phyloP scores from a whole-genome alignment of 208 protist genomes.

The Leishmania lainsoni region DNA sequence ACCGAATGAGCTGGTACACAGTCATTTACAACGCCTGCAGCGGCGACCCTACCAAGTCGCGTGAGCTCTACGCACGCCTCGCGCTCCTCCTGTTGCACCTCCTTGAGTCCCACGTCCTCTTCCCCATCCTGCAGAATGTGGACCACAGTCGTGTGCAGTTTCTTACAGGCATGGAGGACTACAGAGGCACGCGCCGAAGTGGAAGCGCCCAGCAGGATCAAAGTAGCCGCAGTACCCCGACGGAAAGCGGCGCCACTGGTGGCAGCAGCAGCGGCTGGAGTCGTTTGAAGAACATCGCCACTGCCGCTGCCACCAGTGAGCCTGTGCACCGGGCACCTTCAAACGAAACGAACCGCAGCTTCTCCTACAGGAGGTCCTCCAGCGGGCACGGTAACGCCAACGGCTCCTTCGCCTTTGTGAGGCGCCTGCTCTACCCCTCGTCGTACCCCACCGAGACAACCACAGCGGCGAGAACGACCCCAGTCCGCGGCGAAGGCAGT shows the following conservation, averaged over 20 bases:
- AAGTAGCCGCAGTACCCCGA: constrained; percentile 5
- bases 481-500: not conserved
- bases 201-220: not conserved
- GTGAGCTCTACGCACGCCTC: constrained; percentile 60
- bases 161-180: constrained; percentile 23
- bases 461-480: not conserved
- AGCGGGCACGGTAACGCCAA: constrained; percentile 7
- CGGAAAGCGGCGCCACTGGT: not conserved
- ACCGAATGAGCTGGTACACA: constrained; percentile 81
- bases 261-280: constrained; percentile 17
- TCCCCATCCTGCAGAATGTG: constrained; percentile 46
- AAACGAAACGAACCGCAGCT: constrained; percentile 18
- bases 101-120: constrained; percentile 67
- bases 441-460: not conserved
- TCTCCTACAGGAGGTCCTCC: constrained; percentile 8
- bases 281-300: constrained; percentile 14
- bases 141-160: constrained; percentile 33
- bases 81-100: constrained; percentile 51
- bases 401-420: constrained; percentile 26
- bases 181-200: not conserved
- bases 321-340: not conserved
- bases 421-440: constrained; percentile 20
- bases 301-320: not conserved
- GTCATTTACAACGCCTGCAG: constrained; percentile 72
- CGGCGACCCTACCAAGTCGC: constrained; percentile 50